A percentile compares a stretch with the other conserved stretches of the same genome.
Conservation (phyloP, 768 basidiomycete genomes). For the Tylopilus felleus region DNA sequence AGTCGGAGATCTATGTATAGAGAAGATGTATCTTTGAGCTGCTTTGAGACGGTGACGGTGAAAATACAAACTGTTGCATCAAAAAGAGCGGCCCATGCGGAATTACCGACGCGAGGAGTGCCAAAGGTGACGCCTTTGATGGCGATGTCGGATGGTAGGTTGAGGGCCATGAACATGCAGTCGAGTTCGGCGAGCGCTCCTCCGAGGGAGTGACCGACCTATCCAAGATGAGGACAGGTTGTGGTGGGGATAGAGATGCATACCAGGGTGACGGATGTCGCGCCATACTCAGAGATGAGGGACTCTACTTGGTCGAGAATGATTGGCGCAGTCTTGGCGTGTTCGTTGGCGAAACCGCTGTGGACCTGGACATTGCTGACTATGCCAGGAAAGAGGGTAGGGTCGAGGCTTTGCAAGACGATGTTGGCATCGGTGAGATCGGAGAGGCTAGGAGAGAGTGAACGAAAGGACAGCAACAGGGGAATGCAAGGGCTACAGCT, state of each 20-base stretch:
- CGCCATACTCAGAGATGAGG: slow-evolving; percentile 36
- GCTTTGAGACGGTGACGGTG: not conserved
- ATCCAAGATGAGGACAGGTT: not conserved
- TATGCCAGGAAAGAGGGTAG: slow-evolving; percentile 55
- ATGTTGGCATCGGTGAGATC: slow-evolving; percentile 50
- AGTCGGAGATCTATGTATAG: slow-evolving; percentile 23
- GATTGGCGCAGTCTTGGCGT: slow-evolving; percentile 42
- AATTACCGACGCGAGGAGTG: slow-evolving; percentile 30
- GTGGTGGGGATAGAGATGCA: slow-evolving; percentile 4
- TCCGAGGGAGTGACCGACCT: slow-evolving; percentile 51
- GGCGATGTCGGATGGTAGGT: slow-evolving; percentile 39
- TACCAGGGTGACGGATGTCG: slow-evolving; percentile 42
- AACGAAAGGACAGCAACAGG: not conserved
- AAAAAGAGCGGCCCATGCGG: slow-evolving; percentile 28
- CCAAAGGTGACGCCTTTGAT: slow-evolving; percentile 33
- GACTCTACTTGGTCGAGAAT: slow-evolving; percentile 44
- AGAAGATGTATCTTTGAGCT: not conserved
- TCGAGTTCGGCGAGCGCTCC: slow-evolving; percentile 52
- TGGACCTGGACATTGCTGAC: slow-evolving; percentile 43
- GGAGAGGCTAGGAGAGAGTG: slow-evolving; percentile 36
- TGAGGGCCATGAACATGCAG: slow-evolving; percentile 45
- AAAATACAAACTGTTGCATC: slow-evolving; percentile 20
- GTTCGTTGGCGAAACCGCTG: slow-evolving; percentile 51
- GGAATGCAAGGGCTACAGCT: slow-evolving; percentile 38
- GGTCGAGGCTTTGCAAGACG: slow-evolving; percentile 36